phyloP scores from a whole-genome alignment of 306 rosid species.

The Corylus americana region DNA sequence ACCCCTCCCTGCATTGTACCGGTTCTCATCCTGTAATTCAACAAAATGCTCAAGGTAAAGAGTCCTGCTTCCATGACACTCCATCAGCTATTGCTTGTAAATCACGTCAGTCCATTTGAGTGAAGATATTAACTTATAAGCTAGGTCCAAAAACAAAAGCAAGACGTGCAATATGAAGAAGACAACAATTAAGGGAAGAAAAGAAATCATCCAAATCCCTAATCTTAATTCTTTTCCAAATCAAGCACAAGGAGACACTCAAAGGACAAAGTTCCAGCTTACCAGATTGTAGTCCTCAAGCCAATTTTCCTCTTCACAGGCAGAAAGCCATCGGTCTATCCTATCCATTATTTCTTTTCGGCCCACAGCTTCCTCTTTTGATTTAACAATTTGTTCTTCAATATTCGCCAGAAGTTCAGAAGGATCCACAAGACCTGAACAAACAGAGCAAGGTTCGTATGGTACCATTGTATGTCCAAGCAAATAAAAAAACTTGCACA shows the following conservation, averaged over 20 bases:
- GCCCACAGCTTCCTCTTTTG: slow-evolving; percentile 78
- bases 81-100: neutral
- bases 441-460: slow-evolving; percentile 16
- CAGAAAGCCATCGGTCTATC: slow-evolving; percentile 89
- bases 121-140: slow-evolving; percentile 16
- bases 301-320: slow-evolving; percentile 99
- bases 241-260: slow-evolving; percentile 5
- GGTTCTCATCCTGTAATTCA: slow-evolving; percentile 71
- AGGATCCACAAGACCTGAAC: slow-evolving; percentile 83
- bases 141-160: neutral
- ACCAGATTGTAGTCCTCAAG: slow-evolving; percentile 88
- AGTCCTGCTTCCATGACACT: neutral
- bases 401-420: slow-evolving; percentile 85
- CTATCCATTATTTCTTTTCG: slow-evolving; percentile 86
- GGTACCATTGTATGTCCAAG: neutral
- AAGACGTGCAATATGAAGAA: neutral
- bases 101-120: slow-evolving; percentile 28
- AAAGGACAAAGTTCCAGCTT: slow-evolving; percentile 35
- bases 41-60: slow-evolving; percentile 1
- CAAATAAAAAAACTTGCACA: neutral
- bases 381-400: slow-evolving; percentile 75
- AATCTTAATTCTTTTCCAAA: neutral
- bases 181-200: neutral
- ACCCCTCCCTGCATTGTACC: slow-evolving; percentile 92
- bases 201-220: slow-evolving; percentile 2